Evolutionary conservation across 371 early-diverging fungal genomes (phyloP).

Genomic region (Lichtheimia ramosa): DNA sequence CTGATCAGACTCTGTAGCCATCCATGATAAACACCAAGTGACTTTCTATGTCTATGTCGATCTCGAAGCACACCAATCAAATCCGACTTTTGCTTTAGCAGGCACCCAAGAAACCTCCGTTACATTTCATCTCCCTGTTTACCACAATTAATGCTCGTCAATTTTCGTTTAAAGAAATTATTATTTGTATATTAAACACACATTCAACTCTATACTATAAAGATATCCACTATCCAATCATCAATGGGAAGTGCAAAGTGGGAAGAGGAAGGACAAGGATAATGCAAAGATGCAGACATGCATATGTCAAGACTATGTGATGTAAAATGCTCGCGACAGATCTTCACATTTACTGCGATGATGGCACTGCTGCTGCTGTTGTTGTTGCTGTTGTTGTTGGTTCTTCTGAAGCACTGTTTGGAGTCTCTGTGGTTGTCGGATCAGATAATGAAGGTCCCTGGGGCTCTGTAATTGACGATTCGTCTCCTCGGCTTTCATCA

Average conservation of each 20-base stretch:
- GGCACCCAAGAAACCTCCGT: constrained; percentile 14
- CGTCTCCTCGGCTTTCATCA: constrained; percentile 11
- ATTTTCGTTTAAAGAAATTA: not conserved
- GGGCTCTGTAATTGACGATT: not conserved
- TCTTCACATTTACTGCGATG: not conserved
- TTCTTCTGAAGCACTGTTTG: not conserved
- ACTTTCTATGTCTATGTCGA: constrained; percentile 34
- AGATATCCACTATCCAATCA: no score
- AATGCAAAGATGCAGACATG: no score
- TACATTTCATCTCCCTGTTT: constrained; percentile 35
- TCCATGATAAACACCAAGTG: constrained; percentile 26
- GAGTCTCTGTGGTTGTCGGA: not conserved
- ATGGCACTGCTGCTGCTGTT: not conserved
- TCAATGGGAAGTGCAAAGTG: no score
- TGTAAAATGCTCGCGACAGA: no score
- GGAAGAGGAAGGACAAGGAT: no score
- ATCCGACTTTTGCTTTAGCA: constrained; percentile 8
- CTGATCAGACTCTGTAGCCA: constrained; percentile 10
- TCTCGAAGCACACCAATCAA: constrained; percentile 24
- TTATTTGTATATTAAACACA: not conserved
- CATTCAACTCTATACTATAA: no score
- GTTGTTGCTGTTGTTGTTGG: not conserved
- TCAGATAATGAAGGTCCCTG: not conserved
- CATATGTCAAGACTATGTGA: no score
- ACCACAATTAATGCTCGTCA: not conserved